phyloP scores from a whole-genome alignment of 805 yeast genomes.

The Pichia paraexigua region DNA sequence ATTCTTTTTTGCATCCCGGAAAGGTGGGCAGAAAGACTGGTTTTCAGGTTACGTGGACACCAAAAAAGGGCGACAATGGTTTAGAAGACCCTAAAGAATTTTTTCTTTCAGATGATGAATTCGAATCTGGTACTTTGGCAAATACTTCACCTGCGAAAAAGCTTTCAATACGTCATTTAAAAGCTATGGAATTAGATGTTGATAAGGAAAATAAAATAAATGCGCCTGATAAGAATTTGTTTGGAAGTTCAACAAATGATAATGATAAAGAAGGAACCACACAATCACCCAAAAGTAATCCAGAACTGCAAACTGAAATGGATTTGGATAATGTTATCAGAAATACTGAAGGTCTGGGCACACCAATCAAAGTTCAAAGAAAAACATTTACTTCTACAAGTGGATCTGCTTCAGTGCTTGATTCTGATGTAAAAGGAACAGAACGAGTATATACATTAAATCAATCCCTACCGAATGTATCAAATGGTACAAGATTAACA shows the following conservation, averaged over 20 bases:
- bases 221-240: background rate
- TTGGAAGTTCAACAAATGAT: constrained; percentile 4
- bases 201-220: background rate
- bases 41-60: constrained; percentile 26
- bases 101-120: constrained; percentile 44
- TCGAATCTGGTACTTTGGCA: constrained; percentile 15
- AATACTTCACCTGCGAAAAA: constrained; percentile 10
- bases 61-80: constrained; percentile 49
- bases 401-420: constrained; percentile 13
- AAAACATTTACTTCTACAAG: constrained; percentile 14
- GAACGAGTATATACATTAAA: background rate
- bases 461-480: background rate
- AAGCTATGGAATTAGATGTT: background rate
- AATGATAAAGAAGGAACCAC: constrained; percentile 1
- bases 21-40: constrained; percentile 62
- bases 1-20: constrained; percentile 41
- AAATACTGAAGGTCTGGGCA: constrained; percentile 24
- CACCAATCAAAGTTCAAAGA: constrained; percentile 21
- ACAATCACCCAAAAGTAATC: background rate
- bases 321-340: constrained; percentile 26
- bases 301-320: constrained; percentile 1
- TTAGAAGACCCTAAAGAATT: constrained; percentile 68
- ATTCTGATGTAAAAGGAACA: background rate
- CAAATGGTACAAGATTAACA: constrained; percentile 14
- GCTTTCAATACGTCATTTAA: constrained; percentile 5